Conservation (phyloP, 2,329 filamentous ascomycete species). For the Teratosphaeria zuluensis region DNA sequence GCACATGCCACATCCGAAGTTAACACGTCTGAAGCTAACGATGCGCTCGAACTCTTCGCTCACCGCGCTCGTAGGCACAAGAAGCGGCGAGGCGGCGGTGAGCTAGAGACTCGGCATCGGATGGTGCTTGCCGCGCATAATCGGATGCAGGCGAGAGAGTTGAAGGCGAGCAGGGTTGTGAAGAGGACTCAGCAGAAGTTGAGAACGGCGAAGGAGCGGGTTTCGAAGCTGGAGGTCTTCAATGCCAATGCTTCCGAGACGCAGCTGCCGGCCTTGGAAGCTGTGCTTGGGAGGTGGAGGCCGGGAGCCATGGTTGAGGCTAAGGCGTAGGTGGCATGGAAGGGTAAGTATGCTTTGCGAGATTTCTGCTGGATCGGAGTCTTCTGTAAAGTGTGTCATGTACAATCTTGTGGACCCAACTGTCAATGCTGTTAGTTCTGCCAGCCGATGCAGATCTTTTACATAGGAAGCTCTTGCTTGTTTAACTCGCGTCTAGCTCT, state of each 20-base stretch:
- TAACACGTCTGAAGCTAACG: background rate
- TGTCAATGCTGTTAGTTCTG: no score
- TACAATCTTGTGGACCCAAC: no score
- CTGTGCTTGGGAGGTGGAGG: no score
- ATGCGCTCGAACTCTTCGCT: background rate
- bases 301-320: no score
- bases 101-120: background rate
- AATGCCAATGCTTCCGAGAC: background rate
- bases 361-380: background rate
- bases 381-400: no score
- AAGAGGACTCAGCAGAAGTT: background rate
- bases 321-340: no score
- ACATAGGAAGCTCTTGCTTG: no score
- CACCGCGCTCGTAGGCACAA: background rate
- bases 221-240: background rate
- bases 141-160: background rate
- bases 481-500: no score
- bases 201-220: background rate
- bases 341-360: background rate
- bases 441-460: no score
- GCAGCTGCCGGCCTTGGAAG: no score
- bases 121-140: background rate
- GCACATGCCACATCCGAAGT: background rate
- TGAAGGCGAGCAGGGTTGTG: background rate
- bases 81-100: background rate